Conservation (phyloP, 768 basidiomycete species). For the Podaxis sp. region DNA sequence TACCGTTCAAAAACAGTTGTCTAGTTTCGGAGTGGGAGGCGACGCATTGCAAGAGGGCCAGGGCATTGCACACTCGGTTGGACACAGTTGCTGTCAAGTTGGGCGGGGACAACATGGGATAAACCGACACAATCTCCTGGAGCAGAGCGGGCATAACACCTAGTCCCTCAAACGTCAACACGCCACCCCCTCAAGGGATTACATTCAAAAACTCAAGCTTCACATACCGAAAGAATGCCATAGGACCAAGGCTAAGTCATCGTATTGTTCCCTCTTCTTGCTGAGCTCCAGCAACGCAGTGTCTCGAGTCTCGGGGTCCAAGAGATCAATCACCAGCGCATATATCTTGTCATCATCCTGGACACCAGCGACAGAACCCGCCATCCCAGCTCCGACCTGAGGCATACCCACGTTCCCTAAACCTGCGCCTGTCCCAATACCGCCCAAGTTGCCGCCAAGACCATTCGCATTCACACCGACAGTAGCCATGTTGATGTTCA, state of each 20-base stretch:
- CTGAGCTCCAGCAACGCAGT: constrained; percentile 90
- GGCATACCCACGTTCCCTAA: neutral
- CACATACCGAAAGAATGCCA: constrained; percentile 95
- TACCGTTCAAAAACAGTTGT: constrained; percentile 91
- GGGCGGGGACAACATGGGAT: constrained; percentile 92
- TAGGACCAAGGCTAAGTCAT: constrained; percentile 93
- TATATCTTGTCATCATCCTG: constrained; percentile 79
- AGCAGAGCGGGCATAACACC: constrained; percentile 97
- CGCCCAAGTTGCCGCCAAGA: constrained; percentile 17
- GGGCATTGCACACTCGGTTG: constrained; percentile 97
- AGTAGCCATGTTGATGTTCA: constrained; percentile 24
- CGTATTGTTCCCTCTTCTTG: constrained; percentile 99
- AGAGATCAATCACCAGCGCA: constrained; percentile 80
- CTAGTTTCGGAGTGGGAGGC: constrained; percentile 96
- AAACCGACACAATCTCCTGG: constrained; percentile 98
- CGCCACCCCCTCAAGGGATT: neutral
- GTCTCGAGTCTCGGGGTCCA: constrained; percentile 82
- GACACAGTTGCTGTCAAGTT: constrained; percentile 96
- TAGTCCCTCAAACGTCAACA: constrained; percentile 23
- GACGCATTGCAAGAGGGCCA: constrained; percentile 96
- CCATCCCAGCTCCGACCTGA: constrained; percentile 8
- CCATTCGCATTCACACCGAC: constrained; percentile 9
- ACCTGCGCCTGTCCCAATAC: neutral
- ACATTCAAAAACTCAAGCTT: constrained; percentile 12
- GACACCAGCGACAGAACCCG: constrained; percentile 19